Evolutionary conservation across 1,284 basidiomycete species (phyloP), one percentile per base, ranked within the genome.

Genomic region (Clitocybe nebularis): DNA sequence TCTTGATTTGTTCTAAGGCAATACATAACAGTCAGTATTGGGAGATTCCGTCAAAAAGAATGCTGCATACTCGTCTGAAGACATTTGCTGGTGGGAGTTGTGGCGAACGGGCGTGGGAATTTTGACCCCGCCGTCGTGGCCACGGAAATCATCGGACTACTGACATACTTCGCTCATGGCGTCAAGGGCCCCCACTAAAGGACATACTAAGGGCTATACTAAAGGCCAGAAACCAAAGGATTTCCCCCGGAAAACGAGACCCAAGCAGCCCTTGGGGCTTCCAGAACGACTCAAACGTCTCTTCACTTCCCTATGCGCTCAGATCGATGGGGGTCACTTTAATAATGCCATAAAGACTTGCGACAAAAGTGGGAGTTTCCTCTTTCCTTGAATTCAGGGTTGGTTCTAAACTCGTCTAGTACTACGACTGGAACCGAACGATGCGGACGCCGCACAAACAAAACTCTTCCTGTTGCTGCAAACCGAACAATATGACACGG

Each of bases 381-480:
- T 40, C 44, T 47, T 54, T 49, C 9, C 41, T 41, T 29, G 20
- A 21, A 6, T 29, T 19, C 20, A 5, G 7, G 19, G 3, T 35
- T 1, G 2, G 6, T 14, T 17, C 13, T 13, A 23, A 20, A 17
- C 8, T 22, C 22, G 11, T 22, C 16, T 47, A 93, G 91, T 93
- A 49, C 72, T 92, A 29, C 67, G 73, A 11, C 63, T 91, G 20
- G 72, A 81, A 41, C 77, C 85, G n/a, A 60, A 64, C 4, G 88
- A 91, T 55, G 55, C 60, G 6, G 81, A 92, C 53, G 88, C 89
- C 1, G 67, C 78, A 26, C 81, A 88, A 58, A 85, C 89, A 8
- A 89, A 90, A 56, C 67, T 93, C 3, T 92, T 89, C 65, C 65
- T 93, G 30, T 71, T 91, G 43, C 68, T 93, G 40, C 89, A 93